Base-by-base conservation (phyloP, 148 eudicot genomes). In the Vaccinium darrowii region DNA sequence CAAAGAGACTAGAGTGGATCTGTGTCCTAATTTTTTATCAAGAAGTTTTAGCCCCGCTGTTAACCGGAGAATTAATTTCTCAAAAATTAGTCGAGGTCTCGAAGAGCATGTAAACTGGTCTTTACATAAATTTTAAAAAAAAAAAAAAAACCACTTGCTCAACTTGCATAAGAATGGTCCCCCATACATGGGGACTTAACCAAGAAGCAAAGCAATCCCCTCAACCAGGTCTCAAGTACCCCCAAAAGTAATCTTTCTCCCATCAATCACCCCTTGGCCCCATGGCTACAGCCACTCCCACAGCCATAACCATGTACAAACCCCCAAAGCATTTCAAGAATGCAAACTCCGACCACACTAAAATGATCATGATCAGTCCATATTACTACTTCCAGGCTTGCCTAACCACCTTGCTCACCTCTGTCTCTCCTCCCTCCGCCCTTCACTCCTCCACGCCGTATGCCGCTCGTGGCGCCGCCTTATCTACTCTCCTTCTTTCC, bases 321-420 rank as follows among this genome's bases (percentile, higher is more conserved):
- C 58, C 74, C 19, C n/a, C 21, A 43, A 81, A 81, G 23, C 76
- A 49, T 49, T 79, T 43, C 56, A 27, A 80, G n/a, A 4, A 81
- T 2, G 54, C n/a, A 13, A 23, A 43, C 39, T 58, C 86, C 23
- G n/a, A 49, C 47, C 9, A 5, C 56, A 16, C 33, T 1, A 83
- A 85, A 67, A 84, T 15, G 36, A 76, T 13, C 84, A 84, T 0
- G 86, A 33, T 33, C 36, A 88, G 12, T 50, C 72, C 19, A 58
- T 21, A n/a, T 21, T 56, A 14, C 69, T 91, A 65, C 81, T 91
- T 15, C 91, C 93, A 18, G 93, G 93, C 57, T 85, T 91, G 76
- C 93, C 93, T 2, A 80, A 89, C 86, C 89, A 91, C 79, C 85
- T 89, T 39, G 89, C 91, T 0, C 88, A 84, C 16, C 87, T 88